Conservation (phyloP, 768 basidiomycete genomes). For the Pleurotus pulmonarius region DNA sequence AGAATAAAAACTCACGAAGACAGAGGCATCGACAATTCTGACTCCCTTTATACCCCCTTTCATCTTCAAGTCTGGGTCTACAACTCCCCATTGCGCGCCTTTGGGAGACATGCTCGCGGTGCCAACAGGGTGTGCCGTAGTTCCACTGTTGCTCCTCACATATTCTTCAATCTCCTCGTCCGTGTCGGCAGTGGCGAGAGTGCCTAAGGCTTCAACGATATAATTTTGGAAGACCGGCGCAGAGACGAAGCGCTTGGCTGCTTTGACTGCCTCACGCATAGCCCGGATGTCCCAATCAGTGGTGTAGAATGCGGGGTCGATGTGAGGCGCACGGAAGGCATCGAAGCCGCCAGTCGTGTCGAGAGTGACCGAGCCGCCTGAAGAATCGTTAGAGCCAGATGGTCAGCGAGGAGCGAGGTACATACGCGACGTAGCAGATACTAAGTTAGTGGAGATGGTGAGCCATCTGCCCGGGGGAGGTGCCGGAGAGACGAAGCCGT, state of each 20-base stretch:
- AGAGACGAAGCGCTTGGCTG: slow-evolving; percentile 18
- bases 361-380: slow-evolving; percentile 1
- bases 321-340: slow-evolving; percentile 14
- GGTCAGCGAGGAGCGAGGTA: slow-evolving; percentile 2
- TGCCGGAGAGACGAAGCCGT: slow-evolving; percentile 6
- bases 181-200: slow-evolving; percentile 18
- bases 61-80: slow-evolving; percentile 28
- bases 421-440: slow-evolving; percentile 21
- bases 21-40: slow-evolving; percentile 34
- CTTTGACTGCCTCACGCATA: slow-evolving; percentile 23
- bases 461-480: slow-evolving; percentile 16
- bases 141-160: slow-evolving; percentile 14
- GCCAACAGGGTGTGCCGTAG: slow-evolving; percentile 22
- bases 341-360: slow-evolving; percentile 1
- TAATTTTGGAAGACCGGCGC: slow-evolving; percentile 24
- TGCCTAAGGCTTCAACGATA: slow-evolving; percentile 15
- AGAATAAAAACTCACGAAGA: slow-evolving; percentile 33
- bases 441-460: slow-evolving; percentile 13
- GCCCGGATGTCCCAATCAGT: slow-evolving; percentile 19
- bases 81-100: slow-evolving; percentile 25
- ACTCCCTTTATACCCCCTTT: slow-evolving; percentile 28
- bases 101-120: slow-evolving; percentile 26
- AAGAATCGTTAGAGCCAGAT: slow-evolving; percentile 21
- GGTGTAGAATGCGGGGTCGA: slow-evolving; percentile 19
- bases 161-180: slow-evolving; percentile 22